Evolutionary conservation across 1,284 basidiomycete genomes (phyloP).

Genomic region (Naganishia cerealis): DNA sequence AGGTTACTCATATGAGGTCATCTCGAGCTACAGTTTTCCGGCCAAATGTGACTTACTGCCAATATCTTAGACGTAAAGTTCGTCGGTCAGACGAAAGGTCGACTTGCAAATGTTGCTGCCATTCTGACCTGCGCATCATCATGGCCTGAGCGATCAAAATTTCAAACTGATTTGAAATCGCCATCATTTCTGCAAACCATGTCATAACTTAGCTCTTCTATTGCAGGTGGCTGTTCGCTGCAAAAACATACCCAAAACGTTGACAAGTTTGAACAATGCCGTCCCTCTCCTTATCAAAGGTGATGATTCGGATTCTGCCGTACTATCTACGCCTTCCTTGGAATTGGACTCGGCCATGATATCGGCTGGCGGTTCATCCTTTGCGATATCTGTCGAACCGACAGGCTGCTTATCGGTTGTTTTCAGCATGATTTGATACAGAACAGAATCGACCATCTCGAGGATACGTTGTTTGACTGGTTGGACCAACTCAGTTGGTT

Average conservation of each 20-base stretch:
- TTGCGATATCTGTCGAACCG: not conserved
- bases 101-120: conserved; percentile 29
- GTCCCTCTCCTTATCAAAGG: not conserved
- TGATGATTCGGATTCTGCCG: not conserved
- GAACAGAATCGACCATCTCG: conserved; percentile 22
- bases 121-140: conserved; percentile 25
- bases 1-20: not conserved
- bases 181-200: conserved; percentile 14
- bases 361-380: not conserved
- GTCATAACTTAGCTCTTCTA: not conserved
- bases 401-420: too few relatives aligned
- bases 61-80: conserved; percentile 20
- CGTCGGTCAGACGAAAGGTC: conserved; percentile 22
- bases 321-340: not conserved
- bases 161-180: conserved; percentile 25
- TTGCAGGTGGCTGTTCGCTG: too few relatives aligned
- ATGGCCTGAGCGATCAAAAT: conserved; percentile 26
- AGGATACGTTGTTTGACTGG: conserved; percentile 28
- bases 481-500: conserved; percentile 18
- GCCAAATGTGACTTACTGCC: conserved; percentile 13
- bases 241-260: conserved; percentile 21
- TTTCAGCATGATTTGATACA: conserved; percentile 20
- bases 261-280: conserved; percentile 22
- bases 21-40: not conserved
- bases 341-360: not conserved